These are phyloP conservation scores for Camellia japonica DNA, from an alignment of 148 eudicot species.

Conservation along the genomic window DNA sequence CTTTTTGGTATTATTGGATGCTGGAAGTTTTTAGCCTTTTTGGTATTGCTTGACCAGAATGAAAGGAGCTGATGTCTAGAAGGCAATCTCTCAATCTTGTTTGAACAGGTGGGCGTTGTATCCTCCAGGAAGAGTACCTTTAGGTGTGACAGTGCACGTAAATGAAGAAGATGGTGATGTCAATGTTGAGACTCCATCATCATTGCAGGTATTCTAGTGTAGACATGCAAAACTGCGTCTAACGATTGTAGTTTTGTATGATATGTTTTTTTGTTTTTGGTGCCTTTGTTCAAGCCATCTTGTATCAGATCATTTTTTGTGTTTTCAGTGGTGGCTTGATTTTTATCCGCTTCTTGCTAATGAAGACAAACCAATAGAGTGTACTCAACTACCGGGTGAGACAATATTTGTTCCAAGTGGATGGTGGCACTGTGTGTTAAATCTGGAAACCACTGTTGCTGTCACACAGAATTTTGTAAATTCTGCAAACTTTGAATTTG, in stretches of 20 bases:
- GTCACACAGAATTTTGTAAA: slow-evolving; percentile 96
- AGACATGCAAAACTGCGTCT: neutral
- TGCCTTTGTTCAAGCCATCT: neutral
- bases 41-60: neutral
- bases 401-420: slow-evolving; percentile 97
- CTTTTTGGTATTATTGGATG: neutral
- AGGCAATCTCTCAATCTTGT: slow-evolving; percentile 17
- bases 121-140: slow-evolving; percentile 99
- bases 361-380: slow-evolving; percentile 90
- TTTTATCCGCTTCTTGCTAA: slow-evolving; percentile 83
- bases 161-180: slow-evolving; percentile 98
- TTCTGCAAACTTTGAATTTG: slow-evolving; percentile 80
- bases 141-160: slow-evolving; percentile 93
- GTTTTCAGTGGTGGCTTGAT: slow-evolving; percentile 95
- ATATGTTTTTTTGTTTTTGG: neutral
- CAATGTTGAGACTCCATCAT: slow-evolving; percentile 82
- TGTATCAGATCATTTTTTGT: slow-evolving; percentile 3
- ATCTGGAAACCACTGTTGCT: slow-evolving; percentile 80
- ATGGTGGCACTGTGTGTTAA: slow-evolving; percentile 99
- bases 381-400: slow-evolving; percentile 94
- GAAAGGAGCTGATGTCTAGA: neutral
- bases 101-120: slow-evolving; percentile 87
- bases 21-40: neutral
- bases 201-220: slow-evolving; percentile 68
- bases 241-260: neutral